These are phyloP conservation scores for Rugonectria rugulosa DNA, from an alignment of 2,329 filamentous ascomycete species.

Conservation along the genomic window DNA sequence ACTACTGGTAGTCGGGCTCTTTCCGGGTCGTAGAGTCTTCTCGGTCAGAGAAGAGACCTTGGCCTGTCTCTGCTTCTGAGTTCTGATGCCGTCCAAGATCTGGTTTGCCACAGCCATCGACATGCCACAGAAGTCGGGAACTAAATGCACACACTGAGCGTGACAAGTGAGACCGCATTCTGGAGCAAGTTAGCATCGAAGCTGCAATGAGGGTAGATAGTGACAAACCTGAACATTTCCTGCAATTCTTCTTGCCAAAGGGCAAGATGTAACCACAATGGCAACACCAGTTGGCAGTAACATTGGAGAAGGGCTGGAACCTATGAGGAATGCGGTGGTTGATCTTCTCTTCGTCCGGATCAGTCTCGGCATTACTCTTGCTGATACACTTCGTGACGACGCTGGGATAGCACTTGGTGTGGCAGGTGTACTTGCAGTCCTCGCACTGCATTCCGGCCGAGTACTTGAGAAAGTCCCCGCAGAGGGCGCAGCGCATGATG, in stretches of 20 bases:
- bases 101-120: conserved; percentile 97
- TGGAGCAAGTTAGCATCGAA: conserved; percentile 43
- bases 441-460: conserved; percentile 99
- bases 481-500: conserved; percentile 99
- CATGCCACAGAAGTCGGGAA: conserved; percentile 99
- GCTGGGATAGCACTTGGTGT: conserved; percentile 95
- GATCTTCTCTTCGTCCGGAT: conserved; percentile 99
- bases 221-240: conserved; percentile 82
- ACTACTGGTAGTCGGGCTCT: conserved; percentile 52
- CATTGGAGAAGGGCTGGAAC: conserved; percentile 95
- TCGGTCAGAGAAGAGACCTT: conserved; percentile 67
- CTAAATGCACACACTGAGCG: conserved; percentile 89
- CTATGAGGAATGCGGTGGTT: conserved; percentile 98
- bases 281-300: conserved; percentile 99
- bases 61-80: conserved; percentile 73
- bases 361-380: conserved; percentile 97
- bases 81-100: conserved; percentile 86
- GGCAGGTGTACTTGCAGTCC: conserved; percentile 99
- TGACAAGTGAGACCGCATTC: conserved; percentile 95
- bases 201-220: not conserved
- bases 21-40: conserved; percentile 68
- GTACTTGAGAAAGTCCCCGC: conserved; percentile 98
- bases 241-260: conserved; percentile 92
- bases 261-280: conserved; percentile 97
- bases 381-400: conserved; percentile 99